These are phyloP conservation scores for Coriolopsis trogii DNA, from an alignment of 1,284 basidiomycete species.

Conservation along the genomic window DNA sequence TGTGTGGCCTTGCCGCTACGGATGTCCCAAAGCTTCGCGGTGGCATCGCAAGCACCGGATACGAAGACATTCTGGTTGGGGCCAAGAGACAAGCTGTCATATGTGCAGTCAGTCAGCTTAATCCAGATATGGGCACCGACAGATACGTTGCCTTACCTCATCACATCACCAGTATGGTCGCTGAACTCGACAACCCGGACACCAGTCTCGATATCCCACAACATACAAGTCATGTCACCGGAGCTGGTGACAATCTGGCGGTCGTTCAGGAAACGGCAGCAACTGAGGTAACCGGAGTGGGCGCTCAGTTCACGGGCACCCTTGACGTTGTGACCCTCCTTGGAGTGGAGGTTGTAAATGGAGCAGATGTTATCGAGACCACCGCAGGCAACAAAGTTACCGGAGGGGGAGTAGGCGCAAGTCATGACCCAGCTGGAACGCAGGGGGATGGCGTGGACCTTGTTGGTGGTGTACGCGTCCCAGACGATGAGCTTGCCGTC, in stretches of 20 bases:
- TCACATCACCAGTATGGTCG: constrained; percentile 99
- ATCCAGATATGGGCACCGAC: constrained; percentile 18
- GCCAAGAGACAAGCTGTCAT: constrained; percentile 84
- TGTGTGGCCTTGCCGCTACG: constrained; percentile 96
- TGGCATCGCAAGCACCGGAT: constrained; percentile 97
- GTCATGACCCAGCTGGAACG: constrained; percentile 99
- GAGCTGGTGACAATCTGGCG: constrained; percentile 97
- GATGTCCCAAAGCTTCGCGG: constrained; percentile 99
- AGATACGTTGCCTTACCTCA: constrained; percentile 72
- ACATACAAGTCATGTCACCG: constrained; percentile 99
- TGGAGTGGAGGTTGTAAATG: constrained; percentile 91
- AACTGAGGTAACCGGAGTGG: constrained; percentile 96
- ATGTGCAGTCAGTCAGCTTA: constrained; percentile 15
- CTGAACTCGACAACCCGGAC: constrained; percentile 96
- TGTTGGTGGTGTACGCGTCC: constrained; percentile 99
- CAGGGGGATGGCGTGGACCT: constrained; percentile 98
- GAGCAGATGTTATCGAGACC: constrained; percentile 99
- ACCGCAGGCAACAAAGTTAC: constrained; percentile 97
- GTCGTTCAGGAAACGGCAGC: constrained; percentile 98
- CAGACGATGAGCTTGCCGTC: constrained; percentile 99
- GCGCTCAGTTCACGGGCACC: constrained; percentile 91
- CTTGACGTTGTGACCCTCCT: constrained; percentile 72
- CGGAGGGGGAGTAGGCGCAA: constrained; percentile 96
- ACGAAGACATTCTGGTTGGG: constrained; percentile 97
- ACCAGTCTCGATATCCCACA: constrained; percentile 99